These are phyloP conservation scores for Spergularia marina DNA, from an alignment of 148 eudicot genomes.

Conservation along the genomic window DNA sequence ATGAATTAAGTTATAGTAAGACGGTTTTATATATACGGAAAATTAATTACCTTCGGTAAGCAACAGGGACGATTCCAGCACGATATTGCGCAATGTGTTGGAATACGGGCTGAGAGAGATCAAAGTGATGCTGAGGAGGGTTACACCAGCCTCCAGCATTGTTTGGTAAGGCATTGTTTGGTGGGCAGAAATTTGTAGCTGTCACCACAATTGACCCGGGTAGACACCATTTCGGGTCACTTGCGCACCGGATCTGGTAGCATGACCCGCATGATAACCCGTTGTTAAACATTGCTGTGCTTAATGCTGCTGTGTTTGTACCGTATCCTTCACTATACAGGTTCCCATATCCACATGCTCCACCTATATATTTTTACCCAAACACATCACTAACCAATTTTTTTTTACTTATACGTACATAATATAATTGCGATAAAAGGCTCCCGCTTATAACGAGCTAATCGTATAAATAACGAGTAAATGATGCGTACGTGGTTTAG, in stretches of 20 bases:
- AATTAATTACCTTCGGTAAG: conserved; percentile 41
- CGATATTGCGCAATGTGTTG: conserved; percentile 67
- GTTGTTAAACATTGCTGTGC: conserved; percentile 66
- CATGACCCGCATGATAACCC: conserved; percentile 84
- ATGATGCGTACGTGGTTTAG: too few species aligned
- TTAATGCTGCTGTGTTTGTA: conserved; percentile 69
- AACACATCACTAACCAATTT: neutral
- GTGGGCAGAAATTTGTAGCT: conserved; percentile 83
- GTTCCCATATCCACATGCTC: conserved; percentile 78
- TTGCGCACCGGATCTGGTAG: conserved; percentile 55
- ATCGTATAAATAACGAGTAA: too few species aligned
- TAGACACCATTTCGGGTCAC: conserved; percentile 61
- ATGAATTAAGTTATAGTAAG: too few species aligned
- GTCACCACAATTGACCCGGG: conserved; percentile 63
- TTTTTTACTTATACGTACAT: neutral
- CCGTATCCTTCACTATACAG: conserved; percentile 71
- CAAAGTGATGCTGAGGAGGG: conserved; percentile 85
- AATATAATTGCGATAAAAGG: neutral
- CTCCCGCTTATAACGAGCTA: too few species aligned
- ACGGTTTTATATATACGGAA: too few species aligned
- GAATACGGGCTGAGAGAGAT: conserved; percentile 72
- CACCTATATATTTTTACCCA: conserved; percentile 36
- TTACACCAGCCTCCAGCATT: conserved; percentile 68
- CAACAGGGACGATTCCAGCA: conserved; percentile 80
- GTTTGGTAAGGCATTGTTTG: conserved; percentile 52